These are phyloP conservation scores for Scenedesmus sp. DNA, from an alignment of 163 green algal genomes.

Conservation along the genomic window DNA sequence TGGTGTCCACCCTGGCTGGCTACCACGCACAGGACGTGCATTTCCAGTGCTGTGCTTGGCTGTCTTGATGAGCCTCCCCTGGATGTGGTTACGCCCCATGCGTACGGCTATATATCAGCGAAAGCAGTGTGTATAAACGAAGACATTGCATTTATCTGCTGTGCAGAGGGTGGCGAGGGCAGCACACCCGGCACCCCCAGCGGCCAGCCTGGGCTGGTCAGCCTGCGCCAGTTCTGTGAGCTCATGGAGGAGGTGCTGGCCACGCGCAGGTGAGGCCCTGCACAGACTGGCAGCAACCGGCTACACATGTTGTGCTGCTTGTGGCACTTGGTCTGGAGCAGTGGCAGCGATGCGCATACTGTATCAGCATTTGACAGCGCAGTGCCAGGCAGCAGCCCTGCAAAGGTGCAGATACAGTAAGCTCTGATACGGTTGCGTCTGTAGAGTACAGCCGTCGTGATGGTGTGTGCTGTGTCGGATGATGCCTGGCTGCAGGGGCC, in stretches of 20 bases:
- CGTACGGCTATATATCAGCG: too few species aligned
- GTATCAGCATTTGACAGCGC: too few species aligned
- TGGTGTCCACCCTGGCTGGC: not conserved
- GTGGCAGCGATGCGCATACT: too few species aligned
- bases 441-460: too few species aligned
- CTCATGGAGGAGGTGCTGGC: slow-evolving; percentile 75
- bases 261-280: not conserved
- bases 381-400: not conserved
- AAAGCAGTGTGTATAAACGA: too few species aligned
- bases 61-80: too few species aligned
- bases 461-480: not conserved
- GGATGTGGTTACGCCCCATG: too few species aligned
- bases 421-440: too few species aligned
- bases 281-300: too few species aligned
- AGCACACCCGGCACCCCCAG: not conserved
- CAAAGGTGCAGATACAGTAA: not conserved
- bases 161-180: slow-evolving; percentile 7
- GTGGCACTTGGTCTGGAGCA: not conserved
- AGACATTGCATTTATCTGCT: not conserved
- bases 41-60: too few species aligned
- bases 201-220: not conserved
- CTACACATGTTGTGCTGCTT: not conserved
- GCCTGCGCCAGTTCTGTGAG: slow-evolving; percentile 51
- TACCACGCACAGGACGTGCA: not conserved
- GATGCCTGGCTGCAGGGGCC: slow-evolving; percentile 41